Evolutionary conservation across 2,329 filamentous ascomycete genomes (phyloP).

Genomic region (Fusarium succisae): DNA sequence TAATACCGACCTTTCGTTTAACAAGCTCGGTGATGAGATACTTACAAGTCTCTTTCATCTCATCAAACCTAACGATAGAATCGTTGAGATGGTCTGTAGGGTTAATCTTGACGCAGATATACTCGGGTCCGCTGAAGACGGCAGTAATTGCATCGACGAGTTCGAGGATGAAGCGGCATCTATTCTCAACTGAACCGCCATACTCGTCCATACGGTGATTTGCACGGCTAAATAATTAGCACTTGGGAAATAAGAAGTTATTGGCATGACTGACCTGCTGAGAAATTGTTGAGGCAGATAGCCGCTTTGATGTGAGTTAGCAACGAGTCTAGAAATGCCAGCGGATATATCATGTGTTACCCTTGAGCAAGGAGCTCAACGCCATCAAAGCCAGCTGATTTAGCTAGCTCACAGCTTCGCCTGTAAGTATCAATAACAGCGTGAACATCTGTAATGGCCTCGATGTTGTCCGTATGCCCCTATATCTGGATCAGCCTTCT

Average conservation of each 20-base stretch:
- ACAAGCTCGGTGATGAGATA: slow-evolving; percentile 1
- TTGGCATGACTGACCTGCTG: background rate
- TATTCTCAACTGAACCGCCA: background rate
- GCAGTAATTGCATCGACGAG: background rate
- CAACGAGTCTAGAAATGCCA: fast-evolving
- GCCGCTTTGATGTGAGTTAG: background rate
- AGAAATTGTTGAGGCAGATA: slow-evolving; percentile 3
- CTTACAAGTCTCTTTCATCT: background rate
- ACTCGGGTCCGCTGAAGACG: background rate
- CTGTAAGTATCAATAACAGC: background rate
- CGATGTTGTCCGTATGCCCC: slow-evolving; percentile 1
- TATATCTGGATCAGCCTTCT: fast-evolving
- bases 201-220: background rate
- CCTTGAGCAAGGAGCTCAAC: slow-evolving; percentile 5
- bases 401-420: background rate
- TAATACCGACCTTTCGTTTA: background rate
- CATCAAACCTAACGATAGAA: background rate
- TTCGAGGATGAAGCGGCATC: slow-evolving; percentile 6
- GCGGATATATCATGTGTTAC: background rate
- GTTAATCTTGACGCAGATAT: slow-evolving; percentile 2
- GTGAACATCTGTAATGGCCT: background rate
- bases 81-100: slow-evolving; percentile 7
- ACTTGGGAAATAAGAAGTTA: background rate
- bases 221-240: background rate
- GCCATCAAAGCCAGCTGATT: background rate